Conservation (phyloP, 192 early-diverging fungal genomes). For the Linnemannia exigua region DNA sequence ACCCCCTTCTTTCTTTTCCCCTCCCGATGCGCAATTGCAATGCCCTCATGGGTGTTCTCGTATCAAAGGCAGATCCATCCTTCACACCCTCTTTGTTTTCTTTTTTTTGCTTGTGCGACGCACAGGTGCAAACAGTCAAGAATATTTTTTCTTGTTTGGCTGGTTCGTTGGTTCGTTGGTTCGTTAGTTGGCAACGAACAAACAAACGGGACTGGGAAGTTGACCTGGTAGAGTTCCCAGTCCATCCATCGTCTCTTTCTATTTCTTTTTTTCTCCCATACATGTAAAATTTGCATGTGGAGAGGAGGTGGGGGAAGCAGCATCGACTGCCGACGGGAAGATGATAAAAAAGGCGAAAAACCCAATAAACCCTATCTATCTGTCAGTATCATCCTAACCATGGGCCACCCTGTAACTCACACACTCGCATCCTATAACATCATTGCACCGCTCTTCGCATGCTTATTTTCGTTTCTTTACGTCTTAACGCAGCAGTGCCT, state of each 20-base stretch:
- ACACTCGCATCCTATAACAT: neutral
- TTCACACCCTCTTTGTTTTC: neutral
- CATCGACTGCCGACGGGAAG: neutral
- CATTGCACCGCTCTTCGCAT: neutral
- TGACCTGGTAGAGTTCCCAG: neutral
- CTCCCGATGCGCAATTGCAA: neutral
- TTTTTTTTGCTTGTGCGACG: neutral
- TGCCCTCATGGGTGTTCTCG: neutral
- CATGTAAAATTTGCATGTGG: neutral
- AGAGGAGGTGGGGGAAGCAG: neutral
- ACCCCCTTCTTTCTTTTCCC: neutral
- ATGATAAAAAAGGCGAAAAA: neutral
- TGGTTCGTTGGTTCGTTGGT: too few relatives aligned
- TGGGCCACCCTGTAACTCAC: neutral
- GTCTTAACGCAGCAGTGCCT: neutral
- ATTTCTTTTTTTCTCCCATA: neutral
- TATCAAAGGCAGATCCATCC: neutral
- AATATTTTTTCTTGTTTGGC: neutral
- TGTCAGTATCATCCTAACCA: neutral
- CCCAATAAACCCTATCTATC: neutral
- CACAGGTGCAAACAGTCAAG: neutral
- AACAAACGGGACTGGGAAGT: neutral
- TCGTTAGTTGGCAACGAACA: neutral
- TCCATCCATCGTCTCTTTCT: neutral
- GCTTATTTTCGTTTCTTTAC: too few relatives aligned